Percentiles rank a stretch among this genome's conserved stretches.
Conservation (phyloP, 192 early-diverging fungal genomes). For the Polychytrium aggregatum region DNA sequence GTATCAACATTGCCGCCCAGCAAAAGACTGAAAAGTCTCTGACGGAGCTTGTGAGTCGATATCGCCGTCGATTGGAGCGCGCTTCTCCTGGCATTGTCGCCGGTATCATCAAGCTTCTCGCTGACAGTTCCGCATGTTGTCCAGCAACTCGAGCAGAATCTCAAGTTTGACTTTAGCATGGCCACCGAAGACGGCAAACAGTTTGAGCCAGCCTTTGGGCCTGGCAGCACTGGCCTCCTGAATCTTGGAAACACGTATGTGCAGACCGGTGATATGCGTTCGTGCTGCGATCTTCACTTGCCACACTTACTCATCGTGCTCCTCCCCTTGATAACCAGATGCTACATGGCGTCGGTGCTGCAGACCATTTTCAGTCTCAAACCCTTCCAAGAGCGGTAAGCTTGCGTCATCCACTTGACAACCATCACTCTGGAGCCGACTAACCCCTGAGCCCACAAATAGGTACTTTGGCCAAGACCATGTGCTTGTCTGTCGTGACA, state of each 20-base stretch:
- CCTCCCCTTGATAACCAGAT: too few relatives aligned
- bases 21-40: constrained; percentile 87
- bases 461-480: too few relatives aligned
- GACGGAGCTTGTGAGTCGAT: constrained; percentile 65
- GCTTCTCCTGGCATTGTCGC: too few relatives aligned
- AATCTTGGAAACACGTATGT: constrained; percentile 87
- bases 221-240: constrained; percentile 82
- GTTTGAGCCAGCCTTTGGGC: constrained; percentile 71
- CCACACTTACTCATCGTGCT: too few relatives aligned
- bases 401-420: too few relatives aligned
- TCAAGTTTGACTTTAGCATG: constrained; percentile 97
- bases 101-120: too few relatives aligned
- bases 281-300: too few relatives aligned
- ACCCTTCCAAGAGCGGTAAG: constrained; percentile 66
- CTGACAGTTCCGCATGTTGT: too few relatives aligned
- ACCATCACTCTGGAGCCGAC: too few relatives aligned
- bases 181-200: constrained; percentile 86
- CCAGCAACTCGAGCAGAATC: constrained; percentile 89
- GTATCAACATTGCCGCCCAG: constrained; percentile 73
- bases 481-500: constrained; percentile 39
- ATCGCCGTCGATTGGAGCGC: too few relatives aligned
- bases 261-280: not conserved
- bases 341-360: constrained; percentile 92
- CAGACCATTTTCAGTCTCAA: constrained; percentile 66
- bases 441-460: too few relatives aligned